Evolutionary conservation across 352 stramenopile genomes (phyloP).

Genomic region (Pythium chondricola): DNA sequence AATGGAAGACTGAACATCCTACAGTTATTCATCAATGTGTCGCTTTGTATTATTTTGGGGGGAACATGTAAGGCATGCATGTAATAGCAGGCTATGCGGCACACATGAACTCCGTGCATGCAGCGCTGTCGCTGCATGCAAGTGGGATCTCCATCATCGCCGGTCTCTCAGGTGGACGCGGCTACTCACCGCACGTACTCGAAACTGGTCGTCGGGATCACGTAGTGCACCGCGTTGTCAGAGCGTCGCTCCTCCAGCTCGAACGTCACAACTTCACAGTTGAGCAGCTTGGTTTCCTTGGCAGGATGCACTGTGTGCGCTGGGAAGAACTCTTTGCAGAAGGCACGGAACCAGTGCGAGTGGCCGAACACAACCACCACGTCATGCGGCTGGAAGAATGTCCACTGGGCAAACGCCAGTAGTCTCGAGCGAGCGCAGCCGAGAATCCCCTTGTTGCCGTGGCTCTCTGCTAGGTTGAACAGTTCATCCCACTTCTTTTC

Average conservation of each 20-base stretch:
- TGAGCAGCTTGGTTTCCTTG: constrained; percentile 63
- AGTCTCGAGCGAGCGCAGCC: constrained; percentile 55
- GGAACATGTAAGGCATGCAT: too few relatives aligned
- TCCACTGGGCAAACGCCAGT: constrained; percentile 60
- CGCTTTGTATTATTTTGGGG: too few relatives aligned
- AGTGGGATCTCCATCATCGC: too few relatives aligned
- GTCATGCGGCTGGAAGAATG: constrained; percentile 41
- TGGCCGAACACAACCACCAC: constrained; percentile 81
- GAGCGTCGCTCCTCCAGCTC: constrained; percentile 36
- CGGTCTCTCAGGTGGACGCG: too few relatives aligned
- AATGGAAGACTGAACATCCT: too few relatives aligned
- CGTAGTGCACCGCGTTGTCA: constrained; percentile 3
- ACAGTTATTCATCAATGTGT: too few relatives aligned
- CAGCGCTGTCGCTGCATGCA: too few relatives aligned
- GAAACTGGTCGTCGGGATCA: constrained; percentile 6
- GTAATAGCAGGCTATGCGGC: too few relatives aligned
- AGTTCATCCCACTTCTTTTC: constrained; percentile 55
- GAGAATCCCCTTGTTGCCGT: constrained; percentile 76
- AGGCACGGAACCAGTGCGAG: constrained; percentile 82
- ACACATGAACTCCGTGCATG: too few relatives aligned
- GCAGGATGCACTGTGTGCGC: constrained; percentile 25
- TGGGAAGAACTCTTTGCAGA: constrained; percentile 76
- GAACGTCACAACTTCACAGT: constrained; percentile 77
- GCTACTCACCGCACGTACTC: too few relatives aligned
- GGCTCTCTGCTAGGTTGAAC: constrained; percentile 69